Evolutionary conservation across 768 basidiomycete species (phyloP).

Genomic region (Tremella fuciformis): DNA sequence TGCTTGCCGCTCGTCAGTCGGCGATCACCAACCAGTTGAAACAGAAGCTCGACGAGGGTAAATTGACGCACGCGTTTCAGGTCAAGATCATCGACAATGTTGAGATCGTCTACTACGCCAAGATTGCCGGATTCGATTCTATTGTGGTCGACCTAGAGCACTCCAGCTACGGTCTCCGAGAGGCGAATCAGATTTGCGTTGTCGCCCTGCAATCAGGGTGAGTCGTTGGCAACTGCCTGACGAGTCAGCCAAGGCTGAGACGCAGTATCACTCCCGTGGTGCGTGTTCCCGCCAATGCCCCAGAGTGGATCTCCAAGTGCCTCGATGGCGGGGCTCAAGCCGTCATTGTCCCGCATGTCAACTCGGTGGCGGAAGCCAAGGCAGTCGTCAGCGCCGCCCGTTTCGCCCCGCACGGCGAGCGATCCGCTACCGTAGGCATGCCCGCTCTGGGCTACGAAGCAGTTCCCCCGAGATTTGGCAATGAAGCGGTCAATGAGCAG

Average conservation of each 20-base stretch:
- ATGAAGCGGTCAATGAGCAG: constrained; percentile 16
- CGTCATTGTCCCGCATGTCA: constrained; percentile 36
- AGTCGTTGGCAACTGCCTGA: not conserved
- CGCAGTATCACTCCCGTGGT: constrained; percentile 26
- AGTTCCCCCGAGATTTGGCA: constrained; percentile 15
- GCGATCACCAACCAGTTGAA: constrained; percentile 14
- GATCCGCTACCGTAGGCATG: constrained; percentile 19
- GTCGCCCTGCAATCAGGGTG: constrained; percentile 22
- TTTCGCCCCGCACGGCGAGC: constrained; percentile 26
- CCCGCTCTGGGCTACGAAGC: constrained; percentile 20
- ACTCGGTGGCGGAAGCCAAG: constrained; percentile 23
- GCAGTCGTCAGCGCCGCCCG: constrained; percentile 21
- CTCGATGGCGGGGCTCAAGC: constrained; percentile 30
- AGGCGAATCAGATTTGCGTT: constrained; percentile 17
- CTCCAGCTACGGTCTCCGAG: constrained; percentile 21
- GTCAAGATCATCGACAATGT: constrained; percentile 17
- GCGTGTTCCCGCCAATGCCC: constrained; percentile 25
- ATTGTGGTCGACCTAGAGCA: constrained; percentile 36
- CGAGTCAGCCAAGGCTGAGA: not conserved
- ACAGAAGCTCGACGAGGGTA: constrained; percentile 8
- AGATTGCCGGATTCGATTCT: constrained; percentile 20
- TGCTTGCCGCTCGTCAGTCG: constrained; percentile 12
- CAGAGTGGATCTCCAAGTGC: constrained; percentile 31
- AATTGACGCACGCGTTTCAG: constrained; percentile 21
- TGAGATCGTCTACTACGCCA: constrained; percentile 21